A percentile compares a stretch with the other conserved stretches of the same genome.
Evolutionary conservation across 495 filamentous ascomycete genomes (phyloP).

Genomic region (Elasticomyces elasticus): DNA sequence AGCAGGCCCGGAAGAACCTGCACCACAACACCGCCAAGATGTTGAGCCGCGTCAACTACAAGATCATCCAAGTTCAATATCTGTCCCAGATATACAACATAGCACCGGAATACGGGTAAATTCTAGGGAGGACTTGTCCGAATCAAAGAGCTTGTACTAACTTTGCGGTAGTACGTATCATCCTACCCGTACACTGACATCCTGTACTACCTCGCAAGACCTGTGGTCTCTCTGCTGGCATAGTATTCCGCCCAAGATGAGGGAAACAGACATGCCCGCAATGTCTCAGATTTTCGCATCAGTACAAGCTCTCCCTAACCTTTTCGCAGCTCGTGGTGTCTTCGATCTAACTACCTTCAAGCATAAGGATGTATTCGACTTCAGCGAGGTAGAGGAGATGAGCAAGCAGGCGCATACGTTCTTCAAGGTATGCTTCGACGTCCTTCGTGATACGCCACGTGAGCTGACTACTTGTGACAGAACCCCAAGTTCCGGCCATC

Average conservation of each 20-base stretch:
- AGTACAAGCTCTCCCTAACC: no score
- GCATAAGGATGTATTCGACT: slow-evolving; percentile 30
- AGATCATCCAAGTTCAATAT: slow-evolving; percentile 40
- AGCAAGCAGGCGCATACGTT: slow-evolving; percentile 32
- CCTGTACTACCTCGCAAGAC: no score
- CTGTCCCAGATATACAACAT: slow-evolving; percentile 47
- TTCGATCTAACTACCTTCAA: slow-evolving; percentile 37
- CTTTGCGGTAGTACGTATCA: no score
- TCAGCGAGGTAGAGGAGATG: slow-evolving; percentile 32
- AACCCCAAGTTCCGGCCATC: slow-evolving; percentile 35
- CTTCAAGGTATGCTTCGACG: slow-evolving; percentile 25
- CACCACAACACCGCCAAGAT: slow-evolving; percentile 40
- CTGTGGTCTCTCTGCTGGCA: no score
- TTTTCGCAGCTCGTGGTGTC: slow-evolving; percentile 37
- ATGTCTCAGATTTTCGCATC: no score
- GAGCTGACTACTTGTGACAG: background rate
- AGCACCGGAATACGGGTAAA: slow-evolving; percentile 38
- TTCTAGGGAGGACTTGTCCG: no score
- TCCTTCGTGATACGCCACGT: background rate
- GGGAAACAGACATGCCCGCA: no score
- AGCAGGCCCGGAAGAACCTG: slow-evolving; percentile 35
- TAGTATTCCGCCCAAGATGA: no score
- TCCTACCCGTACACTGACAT: no score
- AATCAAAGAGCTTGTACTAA: no score
- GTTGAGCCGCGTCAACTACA: slow-evolving; percentile 32